Conservation (phyloP, 768 basidiomycete species). For the Rhodosporidiobolus odoratus region DNA sequence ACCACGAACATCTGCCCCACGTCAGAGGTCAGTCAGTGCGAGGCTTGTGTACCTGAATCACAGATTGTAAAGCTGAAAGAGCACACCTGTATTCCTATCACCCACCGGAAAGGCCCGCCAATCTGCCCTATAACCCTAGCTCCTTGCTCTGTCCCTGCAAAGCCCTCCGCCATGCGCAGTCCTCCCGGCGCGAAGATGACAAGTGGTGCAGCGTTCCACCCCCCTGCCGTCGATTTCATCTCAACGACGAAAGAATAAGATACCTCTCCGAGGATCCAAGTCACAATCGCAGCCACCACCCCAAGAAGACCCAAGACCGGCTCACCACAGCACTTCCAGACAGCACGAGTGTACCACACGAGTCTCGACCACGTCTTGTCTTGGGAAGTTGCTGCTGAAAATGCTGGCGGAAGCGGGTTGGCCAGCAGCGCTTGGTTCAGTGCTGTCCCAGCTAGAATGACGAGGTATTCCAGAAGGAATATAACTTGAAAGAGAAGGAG, state of each 20-base stretch:
- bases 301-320: neutral
- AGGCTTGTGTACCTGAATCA: no score
- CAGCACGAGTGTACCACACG: no score
- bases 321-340: neutral
- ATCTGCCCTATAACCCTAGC: neutral
- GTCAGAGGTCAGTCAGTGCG: no score
- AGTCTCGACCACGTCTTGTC: no score
- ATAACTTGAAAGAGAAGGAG: neutral
- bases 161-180: neutral
- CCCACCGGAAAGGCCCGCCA: neutral
- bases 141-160: neutral
- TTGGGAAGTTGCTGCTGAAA: neutral
- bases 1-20: no score
- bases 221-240: no score
- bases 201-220: neutral
- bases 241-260: neutral
- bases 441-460: neutral
- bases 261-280: neutral
- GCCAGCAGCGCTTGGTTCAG: neutral
- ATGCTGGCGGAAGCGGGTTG: neutral
- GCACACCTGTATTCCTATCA: conserved; percentile 6
- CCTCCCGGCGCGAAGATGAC: neutral
- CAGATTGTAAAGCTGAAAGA: no score
- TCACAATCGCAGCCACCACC: neutral
- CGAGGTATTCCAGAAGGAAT: neutral